Conservation (phyloP, 768 basidiomycete genomes). For the Leucocoprinus sp. region DNA sequence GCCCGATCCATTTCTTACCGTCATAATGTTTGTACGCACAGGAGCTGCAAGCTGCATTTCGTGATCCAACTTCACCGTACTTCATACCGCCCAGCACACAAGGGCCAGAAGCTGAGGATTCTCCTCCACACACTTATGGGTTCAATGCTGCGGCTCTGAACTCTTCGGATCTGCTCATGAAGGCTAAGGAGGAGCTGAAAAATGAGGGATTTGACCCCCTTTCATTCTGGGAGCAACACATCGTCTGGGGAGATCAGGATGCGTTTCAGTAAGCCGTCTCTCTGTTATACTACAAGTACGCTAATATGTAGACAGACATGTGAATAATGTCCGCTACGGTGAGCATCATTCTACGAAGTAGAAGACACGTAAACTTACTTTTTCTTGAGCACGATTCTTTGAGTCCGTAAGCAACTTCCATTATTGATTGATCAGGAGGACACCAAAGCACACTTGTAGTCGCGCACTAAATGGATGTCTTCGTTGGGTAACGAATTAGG, state of each 20-base stretch:
- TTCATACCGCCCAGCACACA: slow-evolving; percentile 49
- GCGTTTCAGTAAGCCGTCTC: slow-evolving; percentile 54
- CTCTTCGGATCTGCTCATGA: slow-evolving; percentile 18
- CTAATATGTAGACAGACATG: slow-evolving; percentile 40
- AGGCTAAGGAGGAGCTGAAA: slow-evolving; percentile 35
- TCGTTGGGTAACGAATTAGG: slow-evolving; percentile 52
- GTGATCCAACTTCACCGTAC: slow-evolving; percentile 58
- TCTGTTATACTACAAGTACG: background rate
- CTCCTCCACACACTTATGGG: slow-evolving; percentile 18
- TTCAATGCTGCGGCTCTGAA: slow-evolving; percentile 6
- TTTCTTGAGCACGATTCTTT: slow-evolving; percentile 49
- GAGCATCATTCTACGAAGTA: slow-evolving; percentile 13
- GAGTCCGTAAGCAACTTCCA: slow-evolving; percentile 44
- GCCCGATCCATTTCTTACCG: background rate
- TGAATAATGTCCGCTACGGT: slow-evolving; percentile 75
- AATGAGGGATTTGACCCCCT: slow-evolving; percentile 46
- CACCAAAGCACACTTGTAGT: no score
- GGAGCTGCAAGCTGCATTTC: slow-evolving; percentile 56
- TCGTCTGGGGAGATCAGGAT: slow-evolving; percentile 79
- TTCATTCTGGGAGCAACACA: slow-evolving; percentile 71
- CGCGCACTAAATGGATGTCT: slow-evolving; percentile 62
- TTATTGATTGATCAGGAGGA: no score
- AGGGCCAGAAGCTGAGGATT: slow-evolving; percentile 55
- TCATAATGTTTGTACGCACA: slow-evolving; percentile 18
- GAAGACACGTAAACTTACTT: background rate